These are phyloP conservation scores for Melastoma malabathricum DNA, from an alignment of 345 rosid genomes.

Conservation along the genomic window DNA sequence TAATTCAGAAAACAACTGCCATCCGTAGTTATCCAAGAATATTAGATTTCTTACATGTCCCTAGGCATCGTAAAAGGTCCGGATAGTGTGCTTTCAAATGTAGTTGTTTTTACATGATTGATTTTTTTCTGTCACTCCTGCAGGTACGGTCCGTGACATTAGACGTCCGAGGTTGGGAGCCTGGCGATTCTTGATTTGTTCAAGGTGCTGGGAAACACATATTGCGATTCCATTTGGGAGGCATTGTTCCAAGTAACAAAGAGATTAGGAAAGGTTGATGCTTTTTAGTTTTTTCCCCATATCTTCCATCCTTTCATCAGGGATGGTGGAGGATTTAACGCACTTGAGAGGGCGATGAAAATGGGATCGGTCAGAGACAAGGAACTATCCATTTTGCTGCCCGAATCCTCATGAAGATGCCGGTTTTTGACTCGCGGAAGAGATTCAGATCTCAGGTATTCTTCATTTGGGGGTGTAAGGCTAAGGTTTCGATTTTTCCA, in stretches of 20 bases:
- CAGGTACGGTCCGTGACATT: constrained; percentile 79
- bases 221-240: constrained; percentile 79
- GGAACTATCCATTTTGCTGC: constrained; percentile 60
- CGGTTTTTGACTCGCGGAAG: too few relatives aligned
- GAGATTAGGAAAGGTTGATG: constrained; percentile 21
- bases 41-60: too few relatives aligned
- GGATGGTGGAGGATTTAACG: constrained; percentile 64
- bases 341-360: constrained; percentile 84
- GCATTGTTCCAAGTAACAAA: constrained; percentile 25
- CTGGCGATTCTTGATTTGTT: constrained; percentile 60
- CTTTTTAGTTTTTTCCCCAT: too few relatives aligned
- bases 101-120: too few relatives aligned
- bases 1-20: too few relatives aligned
- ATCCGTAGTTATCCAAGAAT: too few relatives aligned
- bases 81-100: too few relatives aligned
- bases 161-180: constrained; percentile 91
- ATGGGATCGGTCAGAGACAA: constrained; percentile 85
- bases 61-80: too few relatives aligned
- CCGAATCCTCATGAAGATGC: constrained; percentile 15
- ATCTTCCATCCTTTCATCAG: too few relatives aligned
- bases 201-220: constrained; percentile 52
- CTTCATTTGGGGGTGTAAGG: too few relatives aligned
- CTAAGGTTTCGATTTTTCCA: too few relatives aligned
- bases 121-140: constrained; percentile 1
- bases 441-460: too few relatives aligned